Percentiles rank a stretch among this genome's conserved stretches.
Evolutionary conservation across 805 yeast species (phyloP).

Genomic region (Pichia cephalocereana): DNA sequence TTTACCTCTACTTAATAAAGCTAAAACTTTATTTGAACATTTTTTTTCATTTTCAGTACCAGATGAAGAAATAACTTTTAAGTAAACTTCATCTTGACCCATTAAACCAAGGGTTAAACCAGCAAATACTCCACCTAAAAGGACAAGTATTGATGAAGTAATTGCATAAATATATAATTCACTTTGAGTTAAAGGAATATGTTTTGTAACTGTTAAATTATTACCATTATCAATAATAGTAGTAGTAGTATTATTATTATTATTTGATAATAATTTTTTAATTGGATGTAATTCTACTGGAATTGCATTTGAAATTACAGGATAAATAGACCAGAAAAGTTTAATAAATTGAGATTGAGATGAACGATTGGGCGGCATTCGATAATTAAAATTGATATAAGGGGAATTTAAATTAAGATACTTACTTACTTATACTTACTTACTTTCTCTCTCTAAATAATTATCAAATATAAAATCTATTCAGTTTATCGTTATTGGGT

Average conservation of each 20-base stretch:
- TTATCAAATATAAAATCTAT: too few relatives aligned
- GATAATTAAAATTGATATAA: not conserved
- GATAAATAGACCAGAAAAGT: constrained; percentile 1
- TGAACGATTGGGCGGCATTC: constrained; percentile 1
- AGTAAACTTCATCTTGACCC: constrained; percentile 97
- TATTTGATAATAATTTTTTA: not conserved
- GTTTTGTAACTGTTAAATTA: not conserved
- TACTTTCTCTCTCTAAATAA: too few relatives aligned
- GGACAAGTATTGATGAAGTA: constrained; percentile 51
- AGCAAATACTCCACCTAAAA: constrained; percentile 85
- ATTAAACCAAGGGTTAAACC: constrained; percentile 90
- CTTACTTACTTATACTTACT: too few relatives aligned
- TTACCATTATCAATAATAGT: too few relatives aligned
- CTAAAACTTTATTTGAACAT: constrained; percentile 63
- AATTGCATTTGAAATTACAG: constrained; percentile 8
- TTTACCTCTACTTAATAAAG: constrained; percentile 70
- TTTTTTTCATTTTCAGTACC: constrained; percentile 66
- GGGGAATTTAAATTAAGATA: too few relatives aligned
- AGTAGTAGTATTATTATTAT: too few relatives aligned
- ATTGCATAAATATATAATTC: constrained; percentile 39
- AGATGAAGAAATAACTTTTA: constrained; percentile 81
- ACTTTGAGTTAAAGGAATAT: constrained; percentile 17
- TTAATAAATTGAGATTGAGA: not conserved
- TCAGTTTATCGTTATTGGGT: too few relatives aligned
- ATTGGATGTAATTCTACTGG: constrained; percentile 9